A percentile compares a stretch with the other conserved stretches of the same genome.
Conservation (phyloP, 2,329 filamentous ascomycete species). For the Trichoderma afroharzianum region DNA sequence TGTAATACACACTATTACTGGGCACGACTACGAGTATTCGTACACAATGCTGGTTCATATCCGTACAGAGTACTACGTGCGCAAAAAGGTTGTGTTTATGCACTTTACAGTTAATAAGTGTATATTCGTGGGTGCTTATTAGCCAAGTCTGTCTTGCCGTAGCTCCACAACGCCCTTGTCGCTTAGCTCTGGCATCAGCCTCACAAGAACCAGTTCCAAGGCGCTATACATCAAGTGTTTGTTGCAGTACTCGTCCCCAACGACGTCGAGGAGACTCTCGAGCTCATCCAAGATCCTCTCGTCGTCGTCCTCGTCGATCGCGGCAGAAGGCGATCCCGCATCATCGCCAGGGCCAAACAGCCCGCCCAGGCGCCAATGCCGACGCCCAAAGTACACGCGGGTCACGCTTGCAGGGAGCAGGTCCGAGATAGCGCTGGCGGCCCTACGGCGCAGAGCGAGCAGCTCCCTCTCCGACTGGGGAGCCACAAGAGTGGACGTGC, state of each 20-base stretch:
- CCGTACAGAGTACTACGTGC: background rate
- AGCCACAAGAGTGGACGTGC: constrained; percentile 57
- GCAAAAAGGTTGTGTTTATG: background rate
- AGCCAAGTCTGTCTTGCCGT: constrained; percentile 64
- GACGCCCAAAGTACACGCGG: constrained; percentile 49
- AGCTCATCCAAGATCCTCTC: constrained; percentile 52
- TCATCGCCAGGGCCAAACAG: constrained; percentile 18
- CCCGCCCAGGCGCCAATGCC: constrained; percentile 28
- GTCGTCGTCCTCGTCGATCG: constrained; percentile 28
- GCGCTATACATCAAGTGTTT: constrained; percentile 83
- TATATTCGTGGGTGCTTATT: background rate
- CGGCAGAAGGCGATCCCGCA: constrained; percentile 1
- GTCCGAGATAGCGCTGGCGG: constrained; percentile 57
- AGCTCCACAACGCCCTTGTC: constrained; percentile 69
- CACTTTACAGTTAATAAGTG: background rate
- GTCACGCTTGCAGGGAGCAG: constrained; percentile 46
- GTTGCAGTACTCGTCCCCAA: constrained; percentile 84
- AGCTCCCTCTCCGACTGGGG: constrained; percentile 58
- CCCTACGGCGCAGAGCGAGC: constrained; percentile 60
- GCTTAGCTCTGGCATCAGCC: constrained; percentile 77
- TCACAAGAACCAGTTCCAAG: constrained; percentile 76
- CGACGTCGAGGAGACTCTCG: constrained; percentile 66
- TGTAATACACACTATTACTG: background rate
- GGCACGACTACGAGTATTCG: background rate
- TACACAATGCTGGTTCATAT: background rate